phyloP scores from a whole-genome alignment of 371 early-diverging fungal species.

The Quaeritorhiza haematococci region DNA sequence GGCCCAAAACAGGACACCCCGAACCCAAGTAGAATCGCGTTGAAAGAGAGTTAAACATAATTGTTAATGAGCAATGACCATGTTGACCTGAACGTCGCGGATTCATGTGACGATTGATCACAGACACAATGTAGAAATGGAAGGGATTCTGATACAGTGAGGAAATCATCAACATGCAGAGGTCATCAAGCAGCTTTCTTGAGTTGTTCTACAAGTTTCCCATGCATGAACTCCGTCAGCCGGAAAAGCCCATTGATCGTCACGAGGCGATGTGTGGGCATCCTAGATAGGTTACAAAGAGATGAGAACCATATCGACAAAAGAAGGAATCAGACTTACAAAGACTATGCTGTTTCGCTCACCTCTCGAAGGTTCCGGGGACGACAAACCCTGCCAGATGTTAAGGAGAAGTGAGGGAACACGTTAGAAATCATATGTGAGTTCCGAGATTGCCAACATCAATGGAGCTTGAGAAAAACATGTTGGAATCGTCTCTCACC shows the following conservation, averaged over 20 bases:
- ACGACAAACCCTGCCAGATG: too few species aligned
- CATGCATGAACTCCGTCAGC: constrained; percentile 49
- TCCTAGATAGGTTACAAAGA: constrained; percentile 22
- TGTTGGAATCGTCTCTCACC: neutral
- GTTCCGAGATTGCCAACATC: constrained; percentile 17
- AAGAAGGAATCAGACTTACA: neutral
- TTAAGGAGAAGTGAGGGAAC: too few species aligned
- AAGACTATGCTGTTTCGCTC: neutral
- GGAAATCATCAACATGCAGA: too few species aligned
- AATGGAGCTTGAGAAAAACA: neutral
- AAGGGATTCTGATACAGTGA: too few species aligned
- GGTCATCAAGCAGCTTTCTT: neutral
- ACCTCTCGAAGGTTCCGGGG: constrained; percentile 48
- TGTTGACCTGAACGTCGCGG: too few species aligned
- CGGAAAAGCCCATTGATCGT: constrained; percentile 63
- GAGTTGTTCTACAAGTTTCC: constrained; percentile 33
- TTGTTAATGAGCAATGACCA: too few species aligned
- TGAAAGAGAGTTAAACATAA: too few species aligned
- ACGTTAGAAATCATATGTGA: too few species aligned
- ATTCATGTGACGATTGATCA: too few species aligned
- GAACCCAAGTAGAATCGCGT: too few species aligned
- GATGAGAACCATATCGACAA: neutral
- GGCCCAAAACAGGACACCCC: too few species aligned
- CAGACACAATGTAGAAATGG: too few species aligned
- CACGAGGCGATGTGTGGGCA: constrained; percentile 78